These are phyloP conservation scores for Colletotrichum caudatum DNA, from an alignment of 2,329 filamentous ascomycete species.

Conservation along the genomic window DNA sequence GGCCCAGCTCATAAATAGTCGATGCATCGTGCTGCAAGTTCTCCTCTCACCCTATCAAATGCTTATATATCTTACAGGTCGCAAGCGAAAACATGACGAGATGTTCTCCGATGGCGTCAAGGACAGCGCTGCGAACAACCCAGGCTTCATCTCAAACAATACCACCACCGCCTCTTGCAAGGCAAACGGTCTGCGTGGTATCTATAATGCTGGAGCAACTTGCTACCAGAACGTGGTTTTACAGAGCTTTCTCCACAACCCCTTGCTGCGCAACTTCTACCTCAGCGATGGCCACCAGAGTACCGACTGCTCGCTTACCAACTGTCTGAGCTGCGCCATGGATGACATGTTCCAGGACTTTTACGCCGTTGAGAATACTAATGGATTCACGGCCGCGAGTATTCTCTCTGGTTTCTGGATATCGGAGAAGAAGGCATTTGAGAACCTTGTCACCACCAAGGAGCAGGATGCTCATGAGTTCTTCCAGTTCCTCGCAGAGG, in stretches of 20 bases:
- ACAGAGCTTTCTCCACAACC: slow-evolving; percentile 94
- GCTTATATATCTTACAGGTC: slow-evolving; percentile 55
- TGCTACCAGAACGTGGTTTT: slow-evolving; percentile 98
- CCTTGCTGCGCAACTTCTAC: slow-evolving; percentile 90
- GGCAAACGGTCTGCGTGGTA: slow-evolving; percentile 87
- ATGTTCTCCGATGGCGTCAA: slow-evolving; percentile 72
- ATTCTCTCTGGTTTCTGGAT: slow-evolving; percentile 93
- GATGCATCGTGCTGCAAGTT: not conserved
- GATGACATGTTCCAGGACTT: slow-evolving; percentile 81
- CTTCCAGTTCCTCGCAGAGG: slow-evolving; percentile 94
- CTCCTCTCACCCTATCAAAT: not conserved
- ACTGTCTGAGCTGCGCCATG: slow-evolving; percentile 78
- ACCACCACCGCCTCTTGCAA: slow-evolving; percentile 85
- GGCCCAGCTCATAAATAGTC: slow-evolving; percentile 12
- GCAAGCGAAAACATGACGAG: slow-evolving; percentile 83
- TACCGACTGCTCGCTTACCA: slow-evolving; percentile 73
- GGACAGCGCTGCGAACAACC: slow-evolving; percentile 66
- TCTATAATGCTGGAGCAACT: slow-evolving; percentile 98
- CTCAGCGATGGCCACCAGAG: slow-evolving; percentile 89
- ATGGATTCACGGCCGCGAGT: slow-evolving; percentile 90
- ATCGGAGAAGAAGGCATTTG: slow-evolving; percentile 77
- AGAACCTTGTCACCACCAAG: slow-evolving; percentile 87
- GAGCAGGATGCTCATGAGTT: slow-evolving; percentile 98
- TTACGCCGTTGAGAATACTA: slow-evolving; percentile 80
- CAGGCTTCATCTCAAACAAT: slow-evolving; percentile 81